A percentile compares a stretch with the other conserved stretches of the same genome.
phyloP scores from a whole-genome alignment of 176 grass and related monocot genomes.

The Oryza coarctata region DNA sequence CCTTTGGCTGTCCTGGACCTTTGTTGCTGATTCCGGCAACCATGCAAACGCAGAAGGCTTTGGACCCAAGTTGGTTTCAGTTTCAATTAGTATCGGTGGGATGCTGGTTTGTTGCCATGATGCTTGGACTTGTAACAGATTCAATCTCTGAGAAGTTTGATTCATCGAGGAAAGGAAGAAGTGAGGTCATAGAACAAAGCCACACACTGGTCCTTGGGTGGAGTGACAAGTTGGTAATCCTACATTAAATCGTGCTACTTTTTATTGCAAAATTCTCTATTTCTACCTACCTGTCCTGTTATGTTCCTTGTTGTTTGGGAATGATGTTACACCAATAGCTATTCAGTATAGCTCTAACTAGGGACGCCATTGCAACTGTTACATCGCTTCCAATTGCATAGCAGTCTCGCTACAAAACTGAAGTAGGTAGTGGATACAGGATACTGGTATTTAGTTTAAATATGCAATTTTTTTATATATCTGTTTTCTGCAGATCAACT shows the following conservation, averaged over 20 bases:
- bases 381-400: constrained; percentile 3
- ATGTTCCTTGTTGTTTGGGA: background rate
- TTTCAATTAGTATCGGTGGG: constrained; percentile 75
- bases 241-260: background rate
- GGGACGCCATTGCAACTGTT: background rate
- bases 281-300: background rate
- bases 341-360: background rate
- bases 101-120: constrained; percentile 85
- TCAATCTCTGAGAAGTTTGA: constrained; percentile 84
- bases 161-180: constrained; percentile 79
- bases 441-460: background rate
- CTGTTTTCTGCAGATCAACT: background rate
- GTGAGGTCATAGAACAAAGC: constrained; percentile 66
- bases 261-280: background rate
- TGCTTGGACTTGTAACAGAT: constrained; percentile 82
- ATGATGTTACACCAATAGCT: background rate
- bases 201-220: constrained; percentile 76
- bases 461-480: background rate
- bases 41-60: constrained; percentile 57
- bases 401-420: background rate
- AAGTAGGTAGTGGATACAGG: background rate
- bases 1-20: constrained; percentile 75
- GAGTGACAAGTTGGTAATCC: constrained; percentile 74
- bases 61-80: constrained; percentile 73
- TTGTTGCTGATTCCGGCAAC: constrained; percentile 73